Base-by-base conservation (phyloP, 2,329 filamentous ascomycete species). In the Colletotrichum plurivorum region DNA sequence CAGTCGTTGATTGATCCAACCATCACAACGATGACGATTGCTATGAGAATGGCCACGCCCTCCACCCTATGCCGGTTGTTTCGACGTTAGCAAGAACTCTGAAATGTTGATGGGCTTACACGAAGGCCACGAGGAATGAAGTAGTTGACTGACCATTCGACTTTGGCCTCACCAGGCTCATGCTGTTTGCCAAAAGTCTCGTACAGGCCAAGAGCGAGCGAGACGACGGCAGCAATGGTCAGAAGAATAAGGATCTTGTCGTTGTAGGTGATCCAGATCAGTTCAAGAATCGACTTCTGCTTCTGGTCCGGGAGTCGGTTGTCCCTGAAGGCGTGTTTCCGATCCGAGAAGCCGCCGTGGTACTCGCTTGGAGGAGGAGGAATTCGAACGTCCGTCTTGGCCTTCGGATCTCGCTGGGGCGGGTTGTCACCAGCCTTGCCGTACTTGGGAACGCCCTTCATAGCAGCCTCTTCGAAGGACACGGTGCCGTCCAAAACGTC, bases 201-300 rank as follows among this genome's bases (percentile, higher is more conserved):
- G 73, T 94, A 94, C 2, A 94, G 81, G 10, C 92, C 92, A 12
- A 94, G 82, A 9, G 89, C 89, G 8, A 94, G 79, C 0, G 91
- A 94, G 12, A 94, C 85, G 12, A 90, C 82, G 1, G 92, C 92
- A 10, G 92, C 92, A 43, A 89, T 84, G 0, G 90, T 92, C 68
- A 94, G 81, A 6, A 94, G 80, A 46, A 94, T 90, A 46, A 94
- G 86, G 43, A 94, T 89, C 72, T 92, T 92, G 78, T 94, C 92
- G 73, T 93, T 92, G 77, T 92, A 93, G 3, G 91, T 90, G 70
- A 87, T 87, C 91, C 91, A 93, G 67, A 90, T 84, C 8, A 93
- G 76, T 67, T 81, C 82, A 76, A 88, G 84, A 48, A 92, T 84
- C 2, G 87, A 85, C 12, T 87, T 88, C 0, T 87, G 82, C 73